Evolutionary conservation across 139 green algal species (phyloP), one percentile per base, ranked within the genome.

Genomic region (Chlorella sp.): DNA sequence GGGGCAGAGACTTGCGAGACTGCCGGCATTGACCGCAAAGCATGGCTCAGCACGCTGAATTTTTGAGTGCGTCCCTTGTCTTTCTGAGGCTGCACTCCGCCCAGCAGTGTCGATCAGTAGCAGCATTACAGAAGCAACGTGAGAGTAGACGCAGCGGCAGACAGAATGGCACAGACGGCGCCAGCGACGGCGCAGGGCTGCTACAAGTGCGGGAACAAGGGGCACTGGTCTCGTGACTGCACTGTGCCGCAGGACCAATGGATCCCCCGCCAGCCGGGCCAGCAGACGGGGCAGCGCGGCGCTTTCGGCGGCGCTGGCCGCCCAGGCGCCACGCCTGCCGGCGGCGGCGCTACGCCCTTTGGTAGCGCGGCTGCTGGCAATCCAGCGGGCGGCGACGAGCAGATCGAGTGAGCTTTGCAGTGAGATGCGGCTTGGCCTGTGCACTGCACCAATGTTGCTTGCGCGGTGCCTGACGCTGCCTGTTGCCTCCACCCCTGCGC

Each of bases 161-260:
- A 78, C 83, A 37, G 60, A 69, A 48, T 53, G 60, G 53, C 60
- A 61, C 83, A 87, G 83, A 87, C 83, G 16, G 60, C 83, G 28
- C 32, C 60, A 60, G 53, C 83, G 22, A 36, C 5, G 5, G 66
- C n/a, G 57, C 57, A 83, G 30, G 87, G 87, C 16, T 95, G 93
- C 88, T 91, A 88, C 64, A 94, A 94, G 69, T 95, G 93, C 88
- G 93, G 93, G 26, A 75, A 93, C 88, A 91, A 71, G 39, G 93
- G 93, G 18, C 88, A 95, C 77, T 95, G 91, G 83, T 22, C 90
- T 2, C 84, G 91, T 9, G 93, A 95, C 88, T 95, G 92, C 85
- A 89, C 90, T 1, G 90, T 73, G 57, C 90, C 89, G n/a, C 85
- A 36, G 28, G 77, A 40, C 40, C 64, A 92, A 36, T 92, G 90